Evolutionary conservation across 164 flowering plant genomes (phyloP).

Genomic region (Chloranthus sessilifolius): DNA sequence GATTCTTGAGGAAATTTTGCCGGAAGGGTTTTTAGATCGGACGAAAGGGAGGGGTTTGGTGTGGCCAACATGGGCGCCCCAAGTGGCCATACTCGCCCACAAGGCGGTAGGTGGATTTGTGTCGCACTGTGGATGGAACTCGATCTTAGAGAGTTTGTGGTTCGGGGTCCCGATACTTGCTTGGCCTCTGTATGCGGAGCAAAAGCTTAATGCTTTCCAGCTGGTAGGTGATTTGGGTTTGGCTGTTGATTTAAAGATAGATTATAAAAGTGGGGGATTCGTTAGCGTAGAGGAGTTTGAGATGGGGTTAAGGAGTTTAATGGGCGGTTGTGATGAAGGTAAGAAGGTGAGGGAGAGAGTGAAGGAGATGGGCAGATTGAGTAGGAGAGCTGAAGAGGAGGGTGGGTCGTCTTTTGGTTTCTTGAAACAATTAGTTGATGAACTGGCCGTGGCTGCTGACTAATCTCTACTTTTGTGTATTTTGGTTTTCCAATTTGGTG

Average conservation of each 20-base stretch:
- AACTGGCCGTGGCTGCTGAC: too few relatives aligned
- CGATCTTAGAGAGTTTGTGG: constrained; percentile 8
- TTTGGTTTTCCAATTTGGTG: too few relatives aligned
- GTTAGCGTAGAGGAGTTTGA: constrained; percentile 1
- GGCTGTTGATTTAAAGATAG: background rate
- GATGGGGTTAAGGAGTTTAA: background rate
- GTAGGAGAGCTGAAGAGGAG: constrained; percentile 1
- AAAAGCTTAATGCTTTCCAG: background rate
- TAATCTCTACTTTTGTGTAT: too few relatives aligned
- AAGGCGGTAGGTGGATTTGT: constrained; percentile 2
- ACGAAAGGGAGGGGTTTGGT: background rate
- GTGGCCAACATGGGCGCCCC: background rate
- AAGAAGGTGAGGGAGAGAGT: constrained; percentile 3
- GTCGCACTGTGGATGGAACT: constrained; percentile 12
- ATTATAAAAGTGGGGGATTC: background rate
- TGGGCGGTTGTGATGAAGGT: background rate
- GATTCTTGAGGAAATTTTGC: constrained; percentile 1
- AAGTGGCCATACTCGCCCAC: constrained; percentile 1
- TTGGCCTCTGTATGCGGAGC: constrained; percentile 1
- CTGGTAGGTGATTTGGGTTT: background rate
- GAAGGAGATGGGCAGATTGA: background rate
- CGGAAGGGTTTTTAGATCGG: background rate
- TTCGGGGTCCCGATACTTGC: constrained; percentile 2
- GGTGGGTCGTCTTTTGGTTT: constrained; percentile 13
- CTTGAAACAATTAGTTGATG: background rate